Evolutionary conservation across 306 rosid genomes (phyloP).

Genomic region (Fagus sylvatica): DNA sequence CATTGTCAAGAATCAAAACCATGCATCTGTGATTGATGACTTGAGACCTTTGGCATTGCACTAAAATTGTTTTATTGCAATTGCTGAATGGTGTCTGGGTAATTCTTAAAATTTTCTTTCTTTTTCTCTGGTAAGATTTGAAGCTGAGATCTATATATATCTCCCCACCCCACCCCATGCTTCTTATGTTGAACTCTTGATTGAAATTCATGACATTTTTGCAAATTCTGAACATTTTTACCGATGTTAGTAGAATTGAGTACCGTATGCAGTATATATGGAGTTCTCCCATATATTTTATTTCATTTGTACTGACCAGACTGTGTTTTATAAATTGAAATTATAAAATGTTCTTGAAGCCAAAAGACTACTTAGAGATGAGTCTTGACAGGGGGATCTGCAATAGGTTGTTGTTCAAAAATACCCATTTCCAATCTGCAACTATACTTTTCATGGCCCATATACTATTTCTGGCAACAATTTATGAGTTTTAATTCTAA

Average conservation of each 20-base stretch:
- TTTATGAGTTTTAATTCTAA: no score
- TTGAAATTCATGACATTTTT: background rate
- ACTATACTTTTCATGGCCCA: background rate
- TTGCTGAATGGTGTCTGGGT: background rate
- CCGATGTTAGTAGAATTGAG: background rate
- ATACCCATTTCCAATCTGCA: background rate
- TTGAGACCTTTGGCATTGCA: background rate
- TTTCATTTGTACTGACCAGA: no score
- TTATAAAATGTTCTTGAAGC: background rate
- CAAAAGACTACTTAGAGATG: background rate
- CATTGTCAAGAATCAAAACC: background rate
- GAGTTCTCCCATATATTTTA: background rate
- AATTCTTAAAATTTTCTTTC: background rate
- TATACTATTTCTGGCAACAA: background rate
- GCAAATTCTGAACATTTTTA: background rate
- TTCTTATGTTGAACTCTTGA: no score
- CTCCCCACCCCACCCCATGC: no score
- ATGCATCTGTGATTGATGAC: background rate
- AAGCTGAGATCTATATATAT: background rate
- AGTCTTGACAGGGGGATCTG: background rate
- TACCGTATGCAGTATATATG: background rate
- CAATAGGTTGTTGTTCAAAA: background rate
- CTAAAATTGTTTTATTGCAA: no score
- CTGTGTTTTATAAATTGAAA: background rate
- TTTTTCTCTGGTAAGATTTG: background rate